Percentiles rank a stretch among this genome's conserved stretches.
phyloP scores from a whole-genome alignment of 2,329 filamentous ascomycete species.

The Scytalidium sp. region DNA sequence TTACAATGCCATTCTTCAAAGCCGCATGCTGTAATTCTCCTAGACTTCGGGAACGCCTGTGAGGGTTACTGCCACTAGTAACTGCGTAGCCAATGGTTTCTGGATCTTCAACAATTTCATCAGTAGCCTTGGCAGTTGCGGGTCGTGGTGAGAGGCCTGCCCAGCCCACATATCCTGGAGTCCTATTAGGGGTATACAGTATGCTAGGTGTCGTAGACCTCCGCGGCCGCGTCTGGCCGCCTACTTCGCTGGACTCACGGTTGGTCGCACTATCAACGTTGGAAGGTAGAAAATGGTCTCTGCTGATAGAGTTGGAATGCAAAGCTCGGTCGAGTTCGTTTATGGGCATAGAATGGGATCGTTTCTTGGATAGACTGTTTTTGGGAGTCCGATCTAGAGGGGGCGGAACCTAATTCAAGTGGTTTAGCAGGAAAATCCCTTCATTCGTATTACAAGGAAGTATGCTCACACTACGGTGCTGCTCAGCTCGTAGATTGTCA shows the following conservation, averaged over 20 bases:
- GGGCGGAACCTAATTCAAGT: conserved; percentile 34
- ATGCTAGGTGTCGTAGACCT: conserved; percentile 41
- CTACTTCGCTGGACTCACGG: conserved; percentile 48
- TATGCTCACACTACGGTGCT: conserved; percentile 49
- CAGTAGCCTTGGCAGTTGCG: conserved; percentile 46
- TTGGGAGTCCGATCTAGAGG: conserved; percentile 30
- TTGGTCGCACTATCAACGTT: conserved; percentile 37
- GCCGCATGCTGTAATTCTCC: conserved; percentile 48
- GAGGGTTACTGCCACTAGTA: conserved; percentile 49
- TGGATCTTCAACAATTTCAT: conserved; percentile 15
- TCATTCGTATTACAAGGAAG: conserved; percentile 5
- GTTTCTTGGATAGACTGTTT: conserved; percentile 36
- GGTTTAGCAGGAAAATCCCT: conserved; percentile 12
- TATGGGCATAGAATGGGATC: conserved; percentile 56
- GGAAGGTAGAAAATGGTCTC: conserved; percentile 45
- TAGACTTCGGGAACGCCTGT: conserved; percentile 57
- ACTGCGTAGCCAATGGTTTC: conserved; percentile 55
- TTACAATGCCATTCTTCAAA: conserved; percentile 29
- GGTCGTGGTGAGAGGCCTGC: conserved; percentile 58
- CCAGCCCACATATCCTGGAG: conserved; percentile 40
- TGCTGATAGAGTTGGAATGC: conserved; percentile 58
- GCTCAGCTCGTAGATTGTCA: conserved; percentile 17
- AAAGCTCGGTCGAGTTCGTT: conserved; percentile 59
- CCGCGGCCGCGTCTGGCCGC: conserved; percentile 30
- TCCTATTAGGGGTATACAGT: conserved; percentile 35